A percentile compares a stretch with the other conserved stretches of the same genome.
These are phyloP conservation scores for Silene coronaria DNA, from an alignment of 179 eudicot species.

Conservation along the genomic window DNA sequence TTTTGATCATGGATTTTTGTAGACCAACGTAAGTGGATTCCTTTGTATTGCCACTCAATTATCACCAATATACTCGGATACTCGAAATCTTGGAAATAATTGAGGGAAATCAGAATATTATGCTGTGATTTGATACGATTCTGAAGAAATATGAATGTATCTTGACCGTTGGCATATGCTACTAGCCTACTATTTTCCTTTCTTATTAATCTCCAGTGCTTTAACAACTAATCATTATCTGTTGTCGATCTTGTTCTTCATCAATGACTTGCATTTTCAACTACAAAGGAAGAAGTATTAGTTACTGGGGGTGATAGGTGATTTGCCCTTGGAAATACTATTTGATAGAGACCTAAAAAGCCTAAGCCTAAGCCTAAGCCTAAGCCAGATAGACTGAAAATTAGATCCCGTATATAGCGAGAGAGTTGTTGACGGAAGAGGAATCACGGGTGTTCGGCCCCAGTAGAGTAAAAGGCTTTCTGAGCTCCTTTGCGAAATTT, in stretches of 20 bases:
- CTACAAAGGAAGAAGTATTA: too few species aligned
- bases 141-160: not conserved
- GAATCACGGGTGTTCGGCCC: too few species aligned
- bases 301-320: too few species aligned
- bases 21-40: slow-evolving; percentile 11
- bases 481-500: too few species aligned
- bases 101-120: not conserved
- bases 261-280: not conserved
- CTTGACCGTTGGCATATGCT: not conserved
- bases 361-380: too few species aligned
- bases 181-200: not conserved
- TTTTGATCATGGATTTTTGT: not conserved
- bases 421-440: too few species aligned
- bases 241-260: not conserved
- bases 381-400: too few species aligned
- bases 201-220: not conserved
- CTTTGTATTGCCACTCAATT: slow-evolving; percentile 8
- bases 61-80: not conserved
- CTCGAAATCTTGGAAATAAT: not conserved
- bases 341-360: too few species aligned
- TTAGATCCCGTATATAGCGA: too few species aligned
- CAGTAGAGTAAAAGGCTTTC: too few species aligned
- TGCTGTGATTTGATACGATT: not conserved
- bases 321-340: too few species aligned
- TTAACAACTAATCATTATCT: not conserved